These are phyloP conservation scores for Clonostachys byssicola DNA, from an alignment of 2,329 filamentous ascomycete species.

Conservation along the genomic window DNA sequence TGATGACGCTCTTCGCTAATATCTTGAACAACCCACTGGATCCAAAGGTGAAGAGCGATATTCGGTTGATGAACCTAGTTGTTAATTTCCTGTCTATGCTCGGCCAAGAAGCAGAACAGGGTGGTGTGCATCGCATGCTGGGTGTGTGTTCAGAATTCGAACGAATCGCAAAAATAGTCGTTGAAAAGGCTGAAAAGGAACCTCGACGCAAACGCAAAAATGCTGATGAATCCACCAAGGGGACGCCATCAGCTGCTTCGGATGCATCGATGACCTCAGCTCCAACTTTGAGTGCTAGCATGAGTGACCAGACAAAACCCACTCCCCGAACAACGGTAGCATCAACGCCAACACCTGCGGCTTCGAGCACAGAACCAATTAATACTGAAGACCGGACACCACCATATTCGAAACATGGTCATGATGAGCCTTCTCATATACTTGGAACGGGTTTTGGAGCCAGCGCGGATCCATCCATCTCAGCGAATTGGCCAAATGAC, in stretches of 20 bases:
- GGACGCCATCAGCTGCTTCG: background rate
- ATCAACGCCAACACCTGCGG: background rate
- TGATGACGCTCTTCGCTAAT: constrained; percentile 94
- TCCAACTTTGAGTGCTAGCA: background rate
- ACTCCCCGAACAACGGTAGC: background rate
- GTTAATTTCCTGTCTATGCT: constrained; percentile 89
- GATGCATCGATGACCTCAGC: constrained; percentile 3
- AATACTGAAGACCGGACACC: background rate
- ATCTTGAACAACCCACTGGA: constrained; percentile 95
- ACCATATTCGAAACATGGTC: no score
- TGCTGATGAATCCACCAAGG: constrained; percentile 33
- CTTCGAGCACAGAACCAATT: background rate
- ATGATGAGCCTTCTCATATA: no score
- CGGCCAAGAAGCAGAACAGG: constrained; percentile 83
- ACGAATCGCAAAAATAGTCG: constrained; percentile 83
- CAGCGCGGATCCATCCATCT: constrained; percentile 9
- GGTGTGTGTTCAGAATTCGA: constrained; percentile 95
- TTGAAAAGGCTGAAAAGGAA: constrained; percentile 89
- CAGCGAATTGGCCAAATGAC: constrained; percentile 43
- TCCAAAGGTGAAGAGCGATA: constrained; percentile 79
- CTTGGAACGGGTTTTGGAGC: background rate
- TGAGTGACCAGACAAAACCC: background rate
- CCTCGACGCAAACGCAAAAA: constrained; percentile 83
- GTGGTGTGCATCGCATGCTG: constrained; percentile 90
- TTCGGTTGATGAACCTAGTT: constrained; percentile 87